phyloP scores from a whole-genome alignment of 148 eudicot species.

The Pouteria glomerata region DNA sequence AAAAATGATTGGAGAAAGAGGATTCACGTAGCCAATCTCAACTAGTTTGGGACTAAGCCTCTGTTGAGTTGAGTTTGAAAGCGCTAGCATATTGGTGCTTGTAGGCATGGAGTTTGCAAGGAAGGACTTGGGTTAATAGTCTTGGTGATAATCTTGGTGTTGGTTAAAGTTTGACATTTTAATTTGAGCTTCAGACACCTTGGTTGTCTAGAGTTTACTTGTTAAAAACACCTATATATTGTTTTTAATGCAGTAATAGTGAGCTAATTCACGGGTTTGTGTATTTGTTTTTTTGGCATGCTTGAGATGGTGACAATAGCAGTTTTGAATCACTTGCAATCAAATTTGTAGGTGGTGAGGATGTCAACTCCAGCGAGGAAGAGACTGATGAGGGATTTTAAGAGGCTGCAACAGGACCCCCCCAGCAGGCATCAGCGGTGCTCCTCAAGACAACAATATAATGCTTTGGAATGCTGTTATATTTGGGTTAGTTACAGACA shows the following conservation, averaged over 20 bases:
- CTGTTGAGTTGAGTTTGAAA: neutral
- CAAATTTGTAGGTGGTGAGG: slow-evolving; percentile 15
- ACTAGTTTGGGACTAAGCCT: too few relatives aligned
- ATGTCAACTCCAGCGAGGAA: slow-evolving; percentile 39
- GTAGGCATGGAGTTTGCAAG: neutral
- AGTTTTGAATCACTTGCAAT: neutral
- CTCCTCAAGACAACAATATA: slow-evolving; percentile 36
- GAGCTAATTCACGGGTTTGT: neutral
- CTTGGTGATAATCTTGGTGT: neutral
- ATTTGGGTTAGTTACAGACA: slow-evolving; percentile 26
- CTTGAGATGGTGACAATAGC: neutral
- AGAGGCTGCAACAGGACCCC: slow-evolving; percentile 37
- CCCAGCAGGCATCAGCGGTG: slow-evolving; percentile 40
- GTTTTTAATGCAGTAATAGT: neutral
- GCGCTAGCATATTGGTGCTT: neutral
- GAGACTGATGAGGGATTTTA: slow-evolving; percentile 40
- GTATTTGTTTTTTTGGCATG: neutral
- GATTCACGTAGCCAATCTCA: too few relatives aligned
- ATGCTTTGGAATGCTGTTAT: slow-evolving; percentile 41
- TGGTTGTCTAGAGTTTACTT: neutral
- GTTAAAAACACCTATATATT: neutral
- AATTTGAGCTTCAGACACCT: too few relatives aligned
- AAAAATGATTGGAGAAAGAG: too few relatives aligned
- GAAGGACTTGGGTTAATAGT: neutral
- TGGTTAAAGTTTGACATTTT: neutral